Base-by-base conservation (phyloP, 2,329 filamentous ascomycete species). In the Akanthomyces uredinophilus region DNA sequence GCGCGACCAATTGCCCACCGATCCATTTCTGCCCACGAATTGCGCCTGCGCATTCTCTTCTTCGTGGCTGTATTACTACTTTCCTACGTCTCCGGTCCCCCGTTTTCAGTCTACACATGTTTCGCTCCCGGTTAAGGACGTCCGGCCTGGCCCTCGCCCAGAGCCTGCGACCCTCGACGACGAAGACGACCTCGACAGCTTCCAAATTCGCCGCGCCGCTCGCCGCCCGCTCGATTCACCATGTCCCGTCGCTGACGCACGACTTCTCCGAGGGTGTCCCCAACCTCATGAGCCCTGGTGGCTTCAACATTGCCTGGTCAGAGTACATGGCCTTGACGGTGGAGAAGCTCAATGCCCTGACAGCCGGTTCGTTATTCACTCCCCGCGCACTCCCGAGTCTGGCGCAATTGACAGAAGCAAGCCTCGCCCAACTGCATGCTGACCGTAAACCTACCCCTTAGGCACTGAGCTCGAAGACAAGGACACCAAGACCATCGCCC, bases 261-360 rank as follows among this genome's bases (percentile, higher is more conserved):
- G 72, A 80, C 67, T 81, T 76, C 75, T 72, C 73, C 56, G 63
- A 81, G 50, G 83, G 81, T 63, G 80, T 96, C 6, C 83, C 86
- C n/a, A 85, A 86, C 16, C 81, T 98, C 64, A 81, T 96, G 72
- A 87, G 87, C 35, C 74, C 81, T 2, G 79, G 83, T 56, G 90
- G 85, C 60, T 96, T 90, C 75, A 78, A 88, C 61, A 83, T 91
- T 60, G 87, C 92, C 55, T 99, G 92, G 87, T 88, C 83, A 39
- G 81, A 92, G 71, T 96, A 97, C 78, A 92, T 96, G 81, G 72
- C 78, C 43, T 77, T 89, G 67, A 81, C 94, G 70, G 75, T 93
- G 58, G 81, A 91, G 65, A 90, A 89, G 75, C 83, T 98, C 73
- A 96, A 96, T 75, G 76, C 80, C 63, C 75, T 90, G 70, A 89